Base-by-base conservation (phyloP, 1,284 basidiomycete genomes). In the Cryptococcus wingfieldii region DNA sequence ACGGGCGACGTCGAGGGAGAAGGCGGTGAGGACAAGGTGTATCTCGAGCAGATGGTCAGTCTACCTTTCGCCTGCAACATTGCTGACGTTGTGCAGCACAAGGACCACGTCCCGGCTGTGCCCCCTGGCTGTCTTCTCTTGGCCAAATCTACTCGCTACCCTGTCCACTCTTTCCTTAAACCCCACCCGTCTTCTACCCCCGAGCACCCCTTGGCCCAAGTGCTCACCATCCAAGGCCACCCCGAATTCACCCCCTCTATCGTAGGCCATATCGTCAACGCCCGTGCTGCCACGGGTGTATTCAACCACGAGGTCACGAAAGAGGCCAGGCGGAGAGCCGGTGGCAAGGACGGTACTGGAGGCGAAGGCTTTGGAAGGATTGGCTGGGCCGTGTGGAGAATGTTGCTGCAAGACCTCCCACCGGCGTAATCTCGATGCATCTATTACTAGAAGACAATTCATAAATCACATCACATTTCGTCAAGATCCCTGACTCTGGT, bases 171-270 rank as follows among this genome's bases (percentile, higher is more conserved):
- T 34, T 74, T 82, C 58, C 72, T 78, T 54, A 71, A 75, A 39
- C 71, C 68, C 51, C 77, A 77, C 61, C 68, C 77, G 1, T 62
- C 72, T 12, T 77, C 75, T 19, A 70, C 74, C 4, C 44, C 43
- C 6, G 27, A 31, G 16, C 54, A 66, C 46, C 79, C 72, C 16
- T 48, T 70, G 10, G 70, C 72, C 42, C 61, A 79, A 54, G 63
- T 81, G 60, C 38, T 79, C 59, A 73, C 79, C 25, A 58, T 79
- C 23, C 79, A 81, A 57, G 78, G 80, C 41, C 79, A 82, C 64
- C 80, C 80, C 7, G 81, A 82, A 63, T 82, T 81, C 71, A 79
- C 78, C 6, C 69, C 77, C 13, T 69, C 68, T 9, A 79, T 83
- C 42, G 79, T 82, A n/a, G 64, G 64, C 31, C 67, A 71, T 53